Evolutionary conservation across 75 land plant species (phyloP).

Genomic region (Adiantum capillusveneris): DNA sequence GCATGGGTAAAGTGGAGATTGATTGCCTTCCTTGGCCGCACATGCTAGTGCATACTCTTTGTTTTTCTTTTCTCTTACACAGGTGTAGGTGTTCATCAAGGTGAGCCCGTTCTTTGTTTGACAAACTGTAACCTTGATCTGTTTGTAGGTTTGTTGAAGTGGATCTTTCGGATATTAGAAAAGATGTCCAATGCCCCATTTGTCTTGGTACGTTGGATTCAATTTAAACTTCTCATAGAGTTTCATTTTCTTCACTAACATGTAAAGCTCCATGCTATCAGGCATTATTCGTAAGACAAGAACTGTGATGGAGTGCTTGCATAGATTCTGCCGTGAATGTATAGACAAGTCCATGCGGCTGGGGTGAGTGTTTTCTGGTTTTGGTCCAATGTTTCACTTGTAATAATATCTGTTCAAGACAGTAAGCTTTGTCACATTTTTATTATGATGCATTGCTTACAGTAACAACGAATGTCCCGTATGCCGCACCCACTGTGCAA

Average conservation of each 20-base stretch:
- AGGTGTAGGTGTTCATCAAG: too few species aligned
- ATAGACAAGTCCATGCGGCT: constrained; percentile 95
- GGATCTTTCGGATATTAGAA: constrained; percentile 40
- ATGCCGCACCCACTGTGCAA: constrained; percentile 98
- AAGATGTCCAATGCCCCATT: constrained; percentile 60
- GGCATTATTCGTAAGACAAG: constrained; percentile 93
- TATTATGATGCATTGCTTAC: constrained; percentile 2
- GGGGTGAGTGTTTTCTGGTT: constrained; percentile 43
- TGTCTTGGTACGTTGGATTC: constrained; percentile 36
- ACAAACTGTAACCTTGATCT: too few species aligned
- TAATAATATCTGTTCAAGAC: not conserved
- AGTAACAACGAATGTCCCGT: constrained; percentile 99
- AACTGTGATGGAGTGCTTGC: constrained; percentile 96
- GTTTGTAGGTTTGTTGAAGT: constrained; percentile 39
- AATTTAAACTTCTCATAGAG: not conserved
- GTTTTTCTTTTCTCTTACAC: too few species aligned
- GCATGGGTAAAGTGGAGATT: too few species aligned
- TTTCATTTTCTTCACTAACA: not conserved
- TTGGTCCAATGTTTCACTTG: not conserved
- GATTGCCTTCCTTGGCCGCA: too few species aligned
- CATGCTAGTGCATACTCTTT: too few species aligned
- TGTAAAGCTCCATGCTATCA: constrained; percentile 11
- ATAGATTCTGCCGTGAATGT: constrained; percentile 93
- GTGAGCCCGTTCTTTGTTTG: too few species aligned
- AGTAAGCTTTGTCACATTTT: not conserved